phyloP scores from a whole-genome alignment of 2,329 filamentous ascomycete genomes.

The Neocucurbitaria cava region DNA sequence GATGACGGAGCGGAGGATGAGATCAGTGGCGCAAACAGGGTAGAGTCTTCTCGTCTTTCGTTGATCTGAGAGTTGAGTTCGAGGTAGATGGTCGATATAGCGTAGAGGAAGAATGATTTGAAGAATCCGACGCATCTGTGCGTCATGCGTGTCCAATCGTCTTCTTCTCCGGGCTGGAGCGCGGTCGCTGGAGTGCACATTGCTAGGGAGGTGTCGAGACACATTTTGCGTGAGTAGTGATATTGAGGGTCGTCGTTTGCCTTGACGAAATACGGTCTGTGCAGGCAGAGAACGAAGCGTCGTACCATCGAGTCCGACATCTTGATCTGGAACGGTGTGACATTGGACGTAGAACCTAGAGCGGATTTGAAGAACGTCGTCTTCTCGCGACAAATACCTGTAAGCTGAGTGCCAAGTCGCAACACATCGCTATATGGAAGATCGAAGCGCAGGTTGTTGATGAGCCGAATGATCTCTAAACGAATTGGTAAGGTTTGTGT shows the following conservation, averaged over 20 bases:
- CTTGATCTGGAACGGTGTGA: constrained; percentile 54
- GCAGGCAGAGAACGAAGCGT: constrained; percentile 63
- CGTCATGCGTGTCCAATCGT: constrained; percentile 32
- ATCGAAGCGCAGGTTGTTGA: constrained; percentile 43
- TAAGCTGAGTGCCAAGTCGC: constrained; percentile 34
- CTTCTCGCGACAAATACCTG: constrained; percentile 26
- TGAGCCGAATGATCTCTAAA: constrained; percentile 41
- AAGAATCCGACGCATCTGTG: constrained; percentile 31
- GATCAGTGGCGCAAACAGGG: constrained; percentile 14
- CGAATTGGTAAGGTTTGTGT: constrained; percentile 45
- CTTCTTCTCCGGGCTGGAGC: constrained; percentile 10
- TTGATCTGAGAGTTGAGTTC: constrained; percentile 33
- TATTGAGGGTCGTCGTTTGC: constrained; percentile 56
- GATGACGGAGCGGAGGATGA: not conserved
- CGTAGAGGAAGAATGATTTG: constrained; percentile 32
- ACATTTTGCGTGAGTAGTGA: constrained; percentile 59
- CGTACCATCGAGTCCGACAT: constrained; percentile 61
- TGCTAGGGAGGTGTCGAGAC: constrained; percentile 49
- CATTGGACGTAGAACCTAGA: constrained; percentile 8
- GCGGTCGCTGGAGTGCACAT: constrained; percentile 26
- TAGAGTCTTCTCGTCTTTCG: constrained; percentile 14
- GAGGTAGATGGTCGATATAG: constrained; percentile 29
- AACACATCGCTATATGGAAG: constrained; percentile 41
- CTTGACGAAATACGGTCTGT: constrained; percentile 57
- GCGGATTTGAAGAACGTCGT: constrained; percentile 22